Conservation (phyloP, 768 basidiomycete genomes). For the Russula dissimulans region DNA sequence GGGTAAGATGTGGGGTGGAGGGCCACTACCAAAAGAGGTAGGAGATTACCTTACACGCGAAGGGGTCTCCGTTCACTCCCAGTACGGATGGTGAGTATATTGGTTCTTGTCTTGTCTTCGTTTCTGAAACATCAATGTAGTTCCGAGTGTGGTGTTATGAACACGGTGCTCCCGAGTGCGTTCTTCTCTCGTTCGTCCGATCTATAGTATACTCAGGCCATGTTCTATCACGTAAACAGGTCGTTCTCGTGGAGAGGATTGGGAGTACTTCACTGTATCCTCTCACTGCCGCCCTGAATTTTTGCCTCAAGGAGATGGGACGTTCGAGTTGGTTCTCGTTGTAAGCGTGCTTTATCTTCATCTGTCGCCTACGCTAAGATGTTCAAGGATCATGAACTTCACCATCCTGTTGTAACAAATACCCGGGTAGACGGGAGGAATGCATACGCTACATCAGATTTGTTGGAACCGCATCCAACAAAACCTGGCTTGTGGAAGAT, state of each 20-base stretch:
- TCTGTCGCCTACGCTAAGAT: not conserved
- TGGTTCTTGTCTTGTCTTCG: not conserved
- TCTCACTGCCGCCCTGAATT: slow-evolving; percentile 17
- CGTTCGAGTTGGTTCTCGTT: slow-evolving; percentile 20
- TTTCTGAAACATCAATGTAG: slow-evolving; percentile 3
- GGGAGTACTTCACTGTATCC: slow-evolving; percentile 21
- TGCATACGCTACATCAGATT: slow-evolving; percentile 37
- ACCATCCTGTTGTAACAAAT: slow-evolving; percentile 26
- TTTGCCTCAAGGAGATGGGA: slow-evolving; percentile 19
- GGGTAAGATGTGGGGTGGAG: slow-evolving; percentile 26
- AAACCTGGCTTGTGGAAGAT: slow-evolving; percentile 30
- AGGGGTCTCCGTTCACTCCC: slow-evolving; percentile 21
- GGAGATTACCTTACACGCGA: slow-evolving; percentile 22
- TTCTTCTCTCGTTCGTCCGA: not conserved
- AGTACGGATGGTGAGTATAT: slow-evolving; percentile 21
- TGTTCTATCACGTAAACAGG: not conserved
- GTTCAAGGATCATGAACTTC: slow-evolving; percentile 19
- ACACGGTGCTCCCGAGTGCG: slow-evolving; percentile 20
- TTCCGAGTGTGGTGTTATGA: slow-evolving; percentile 21
- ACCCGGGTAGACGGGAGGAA: slow-evolving; percentile 28
- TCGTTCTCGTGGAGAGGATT: slow-evolving; percentile 19
- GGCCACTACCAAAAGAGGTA: slow-evolving; percentile 22
- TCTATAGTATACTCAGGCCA: not conserved
- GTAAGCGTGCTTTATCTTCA: slow-evolving; percentile 5
- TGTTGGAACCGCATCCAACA: slow-evolving; percentile 37